Percentiles rank a stretch among this genome's conserved stretches.
These are phyloP conservation scores for Chaetomium cochliodes DNA, from an alignment of 495 filamentous ascomycete species.

Conservation along the genomic window DNA sequence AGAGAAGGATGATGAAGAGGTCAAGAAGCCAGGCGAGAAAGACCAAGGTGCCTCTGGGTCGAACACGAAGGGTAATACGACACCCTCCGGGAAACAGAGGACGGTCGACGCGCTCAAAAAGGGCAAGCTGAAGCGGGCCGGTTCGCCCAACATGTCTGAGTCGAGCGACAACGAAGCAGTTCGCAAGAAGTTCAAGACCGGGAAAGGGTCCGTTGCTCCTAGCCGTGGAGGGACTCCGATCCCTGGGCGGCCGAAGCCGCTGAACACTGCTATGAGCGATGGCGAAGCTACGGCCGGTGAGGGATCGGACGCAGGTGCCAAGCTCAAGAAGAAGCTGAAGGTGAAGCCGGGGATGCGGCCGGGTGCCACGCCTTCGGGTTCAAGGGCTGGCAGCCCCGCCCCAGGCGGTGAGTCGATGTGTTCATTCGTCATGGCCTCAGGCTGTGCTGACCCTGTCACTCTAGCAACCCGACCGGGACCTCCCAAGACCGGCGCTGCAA, in stretches of 20 bases:
- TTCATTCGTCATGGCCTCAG: no score
- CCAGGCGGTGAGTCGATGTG: constrained; percentile 31
- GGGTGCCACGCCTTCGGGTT: constrained; percentile 51
- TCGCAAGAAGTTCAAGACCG: constrained; percentile 84
- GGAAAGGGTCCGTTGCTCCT: constrained; percentile 49
- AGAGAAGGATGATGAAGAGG: constrained; percentile 67
- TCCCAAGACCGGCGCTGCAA: constrained; percentile 43
- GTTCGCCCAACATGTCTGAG: constrained; percentile 82
- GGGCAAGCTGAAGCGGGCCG: constrained; percentile 73
- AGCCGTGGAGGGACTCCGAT: constrained; percentile 56
- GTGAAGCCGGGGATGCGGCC: constrained; percentile 42
- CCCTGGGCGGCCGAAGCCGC: constrained; percentile 53
- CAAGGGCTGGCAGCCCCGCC: constrained; percentile 54
- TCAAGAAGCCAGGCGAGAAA: constrained; percentile 67
- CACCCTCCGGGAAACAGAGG: constrained; percentile 65
- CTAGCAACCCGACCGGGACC: constrained; percentile 14
- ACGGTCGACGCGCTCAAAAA: constrained; percentile 58
- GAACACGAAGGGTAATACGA: constrained; percentile 69
- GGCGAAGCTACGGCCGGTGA: constrained; percentile 75
- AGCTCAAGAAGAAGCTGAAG: constrained; percentile 65
- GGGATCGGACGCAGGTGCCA: constrained; percentile 65
- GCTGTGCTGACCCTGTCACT: not conserved
- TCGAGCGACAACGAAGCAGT: constrained; percentile 85
- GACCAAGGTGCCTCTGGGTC: constrained; percentile 63
- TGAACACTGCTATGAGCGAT: constrained; percentile 71